Conservation (phyloP, 495 filamentous ascomycete species). For the Penicillium cataractarum region DNA sequence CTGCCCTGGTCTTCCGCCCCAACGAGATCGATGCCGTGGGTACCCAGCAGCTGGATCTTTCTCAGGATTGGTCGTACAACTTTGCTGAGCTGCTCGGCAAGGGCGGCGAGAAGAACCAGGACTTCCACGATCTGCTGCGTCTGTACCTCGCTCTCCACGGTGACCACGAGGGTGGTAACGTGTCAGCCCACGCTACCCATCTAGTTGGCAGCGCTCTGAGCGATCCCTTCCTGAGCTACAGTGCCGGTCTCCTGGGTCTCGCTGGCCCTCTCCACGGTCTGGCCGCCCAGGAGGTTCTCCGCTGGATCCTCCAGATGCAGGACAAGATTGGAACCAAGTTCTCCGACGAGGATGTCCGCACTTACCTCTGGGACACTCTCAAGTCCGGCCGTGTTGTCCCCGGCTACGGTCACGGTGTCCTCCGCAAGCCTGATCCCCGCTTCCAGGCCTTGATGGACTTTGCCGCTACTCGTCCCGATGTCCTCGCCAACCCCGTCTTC, state of each 20-base stretch:
- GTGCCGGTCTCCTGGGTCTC: conserved; percentile 91
- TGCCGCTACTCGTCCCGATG: conserved; percentile 79
- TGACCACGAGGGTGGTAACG: conserved; percentile 98
- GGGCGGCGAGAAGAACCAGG: conserved; percentile 78
- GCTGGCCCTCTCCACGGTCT: conserved; percentile 94
- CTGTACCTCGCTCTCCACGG: conserved; percentile 96
- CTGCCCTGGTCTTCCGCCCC: conserved; percentile 95
- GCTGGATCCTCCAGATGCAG: conserved; percentile 96
- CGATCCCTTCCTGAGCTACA: conserved; percentile 95
- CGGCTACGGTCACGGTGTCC: conserved; percentile 96
- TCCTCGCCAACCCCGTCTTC: conserved; percentile 87
- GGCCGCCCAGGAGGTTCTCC: conserved; percentile 94
- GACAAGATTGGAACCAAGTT: conserved; percentile 77
- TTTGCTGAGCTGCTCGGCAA: conserved; percentile 97
- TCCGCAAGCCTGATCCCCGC: conserved; percentile 94
- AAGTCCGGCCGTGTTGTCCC: conserved; percentile 94
- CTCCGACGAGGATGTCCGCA: conserved; percentile 75
- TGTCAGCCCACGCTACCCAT: conserved; percentile 96
- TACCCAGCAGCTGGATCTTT: conserved; percentile 43
- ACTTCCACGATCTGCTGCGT: conserved; percentile 93
- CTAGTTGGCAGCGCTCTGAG: conserved; percentile 93
- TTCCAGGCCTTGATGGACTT: conserved; percentile 98
- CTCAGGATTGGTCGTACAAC: conserved; percentile 98
- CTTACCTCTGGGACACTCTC: conserved; percentile 91
- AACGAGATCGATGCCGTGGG: conserved; percentile 69